A percentile compares a stretch with the other conserved stretches of the same genome.
These are phyloP conservation scores for Tilletia indica DNA, from an alignment of 1,284 basidiomycete species.

Conservation along the genomic window DNA sequence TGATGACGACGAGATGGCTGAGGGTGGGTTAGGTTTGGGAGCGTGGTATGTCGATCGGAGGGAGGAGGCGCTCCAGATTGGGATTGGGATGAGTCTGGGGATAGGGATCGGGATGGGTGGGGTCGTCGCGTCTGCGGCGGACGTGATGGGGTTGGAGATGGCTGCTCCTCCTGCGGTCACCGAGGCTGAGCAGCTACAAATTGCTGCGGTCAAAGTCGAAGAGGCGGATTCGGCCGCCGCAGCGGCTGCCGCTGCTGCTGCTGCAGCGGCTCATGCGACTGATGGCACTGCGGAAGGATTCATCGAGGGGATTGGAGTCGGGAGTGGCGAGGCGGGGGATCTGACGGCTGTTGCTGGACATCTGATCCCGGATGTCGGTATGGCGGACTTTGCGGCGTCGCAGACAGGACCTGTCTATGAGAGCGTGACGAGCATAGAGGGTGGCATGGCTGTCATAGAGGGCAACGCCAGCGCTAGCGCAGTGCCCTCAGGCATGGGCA, in stretches of 20 bases:
- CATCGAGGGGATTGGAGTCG: no score
- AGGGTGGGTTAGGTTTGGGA: not conserved
- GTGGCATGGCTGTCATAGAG: no score
- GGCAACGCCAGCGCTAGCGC: no score
- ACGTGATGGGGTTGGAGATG: not conserved
- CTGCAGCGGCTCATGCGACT: not conserved
- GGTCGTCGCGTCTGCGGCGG: not conserved
- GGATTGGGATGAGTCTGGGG: not conserved
- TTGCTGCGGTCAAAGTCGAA: conserved; percentile 5
- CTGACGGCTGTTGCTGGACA: no score
- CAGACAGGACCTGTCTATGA: no score
- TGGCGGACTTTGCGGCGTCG: no score
- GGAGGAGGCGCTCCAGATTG: conserved; percentile 8
- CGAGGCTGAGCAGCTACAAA: not conserved
- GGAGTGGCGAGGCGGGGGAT: no score
- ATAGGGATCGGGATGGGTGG: not conserved
- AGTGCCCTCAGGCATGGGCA: no score
- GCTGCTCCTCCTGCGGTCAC: not conserved
- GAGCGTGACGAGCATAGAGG: no score
- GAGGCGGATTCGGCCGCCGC: not conserved
- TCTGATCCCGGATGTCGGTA: no score
- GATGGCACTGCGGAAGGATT: not conserved
- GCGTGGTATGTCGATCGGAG: not conserved
- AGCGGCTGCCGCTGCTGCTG: not conserved
- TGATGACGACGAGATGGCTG: not conserved